phyloP scores from a whole-genome alignment of 2,329 filamentous ascomycete species.

The Claviceps paspali region DNA sequence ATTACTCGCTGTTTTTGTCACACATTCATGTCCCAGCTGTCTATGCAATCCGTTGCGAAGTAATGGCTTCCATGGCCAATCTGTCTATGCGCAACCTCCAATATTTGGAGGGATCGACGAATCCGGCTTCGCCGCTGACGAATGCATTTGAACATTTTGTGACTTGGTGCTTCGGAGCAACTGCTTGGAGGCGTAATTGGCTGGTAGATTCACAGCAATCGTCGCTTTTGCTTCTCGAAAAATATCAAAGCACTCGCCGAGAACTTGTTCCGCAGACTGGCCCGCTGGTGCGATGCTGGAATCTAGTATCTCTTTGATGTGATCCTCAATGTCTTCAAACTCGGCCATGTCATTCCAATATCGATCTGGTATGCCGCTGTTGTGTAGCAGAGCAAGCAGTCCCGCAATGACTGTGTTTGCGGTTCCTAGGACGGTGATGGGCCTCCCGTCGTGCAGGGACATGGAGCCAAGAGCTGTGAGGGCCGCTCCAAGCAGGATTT shows the following conservation, averaged over 20 bases:
- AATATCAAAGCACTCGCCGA: constrained; percentile 30
- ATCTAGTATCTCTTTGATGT: constrained; percentile 34
- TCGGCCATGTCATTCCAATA: constrained; percentile 34
- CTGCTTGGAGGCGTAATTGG: constrained; percentile 20
- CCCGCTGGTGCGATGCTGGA: constrained; percentile 28
- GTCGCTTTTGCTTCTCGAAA: constrained; percentile 31
- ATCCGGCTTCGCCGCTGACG: not conserved
- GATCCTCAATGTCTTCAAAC: constrained; percentile 33
- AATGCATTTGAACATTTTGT: not conserved
- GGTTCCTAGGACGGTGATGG: constrained; percentile 34
- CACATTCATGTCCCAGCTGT: not conserved
- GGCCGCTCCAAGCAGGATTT: constrained; percentile 32
- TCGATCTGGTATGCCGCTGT: constrained; percentile 36
- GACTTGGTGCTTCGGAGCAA: constrained; percentile 6
- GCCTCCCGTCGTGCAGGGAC: constrained; percentile 19
- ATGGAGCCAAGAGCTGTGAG: constrained; percentile 35
- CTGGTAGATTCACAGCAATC: constrained; percentile 31
- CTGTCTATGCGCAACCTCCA: not conserved
- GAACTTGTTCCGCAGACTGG: constrained; percentile 28
- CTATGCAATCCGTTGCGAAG: too few species aligned
- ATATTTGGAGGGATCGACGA: not conserved
- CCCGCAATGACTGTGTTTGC: constrained; percentile 35
- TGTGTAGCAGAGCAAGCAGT: constrained; percentile 35
- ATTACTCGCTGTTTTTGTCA: not conserved
- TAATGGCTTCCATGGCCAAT: too few species aligned